phyloP scores from a whole-genome alignment of 1,139 yeast genomes.

The Pichia terricola region DNA sequence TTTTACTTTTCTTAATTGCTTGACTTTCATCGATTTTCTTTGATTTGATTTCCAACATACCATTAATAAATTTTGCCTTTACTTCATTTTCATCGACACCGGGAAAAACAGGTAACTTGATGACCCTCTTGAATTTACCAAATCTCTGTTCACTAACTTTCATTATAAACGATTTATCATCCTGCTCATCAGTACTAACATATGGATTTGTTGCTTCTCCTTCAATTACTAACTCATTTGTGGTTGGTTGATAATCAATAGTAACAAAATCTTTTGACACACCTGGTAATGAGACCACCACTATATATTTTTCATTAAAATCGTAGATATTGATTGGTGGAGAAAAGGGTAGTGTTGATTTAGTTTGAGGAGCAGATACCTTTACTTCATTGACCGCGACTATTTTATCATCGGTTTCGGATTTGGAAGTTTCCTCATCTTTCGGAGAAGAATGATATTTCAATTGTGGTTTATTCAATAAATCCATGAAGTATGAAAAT shows the following conservation, averaged over 20 bases:
- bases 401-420: background rate
- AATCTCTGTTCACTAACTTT: slow-evolving; percentile 39
- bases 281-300: slow-evolving; percentile 45
- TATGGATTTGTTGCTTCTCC: slow-evolving; percentile 36
- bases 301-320: slow-evolving; percentile 32
- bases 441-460: background rate
- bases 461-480: no score
- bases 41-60: slow-evolving; percentile 40
- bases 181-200: slow-evolving; percentile 23
- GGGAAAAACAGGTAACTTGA: slow-evolving; percentile 44
- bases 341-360: slow-evolving; percentile 35
- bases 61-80: slow-evolving; percentile 42
- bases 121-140: slow-evolving; percentile 44
- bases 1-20: slow-evolving; percentile 10
- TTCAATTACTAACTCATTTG: slow-evolving; percentile 38
- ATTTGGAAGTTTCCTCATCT: background rate
- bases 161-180: slow-evolving; percentile 20
- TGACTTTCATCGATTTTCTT: slow-evolving; percentile 29
- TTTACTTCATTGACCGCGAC: slow-evolving; percentile 21
- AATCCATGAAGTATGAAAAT: no score
- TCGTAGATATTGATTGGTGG: slow-evolving; percentile 51
- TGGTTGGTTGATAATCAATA: slow-evolving; percentile 46
- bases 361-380: slow-evolving; percentile 36
- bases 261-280: slow-evolving; percentile 41
- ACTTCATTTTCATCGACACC: slow-evolving; percentile 41